Evolutionary conservation across 1,284 basidiomycete genomes (phyloP), one percentile per base, ranked within the genome.

Genomic region (Cryptococcus amylolentus): DNA sequence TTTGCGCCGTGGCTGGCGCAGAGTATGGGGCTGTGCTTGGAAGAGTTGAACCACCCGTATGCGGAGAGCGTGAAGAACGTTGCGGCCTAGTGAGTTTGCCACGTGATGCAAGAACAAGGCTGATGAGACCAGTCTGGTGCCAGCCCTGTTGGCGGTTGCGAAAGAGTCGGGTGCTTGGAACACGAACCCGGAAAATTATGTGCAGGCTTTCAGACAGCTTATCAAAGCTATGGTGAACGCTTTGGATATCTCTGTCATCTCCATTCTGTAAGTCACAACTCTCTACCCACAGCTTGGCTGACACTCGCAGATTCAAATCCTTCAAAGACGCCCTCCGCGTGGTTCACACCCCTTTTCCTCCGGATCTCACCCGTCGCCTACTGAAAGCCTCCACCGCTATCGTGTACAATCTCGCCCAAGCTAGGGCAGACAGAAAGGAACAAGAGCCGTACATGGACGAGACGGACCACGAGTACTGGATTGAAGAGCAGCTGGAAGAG

Each of bases 11-110:
- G 87, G 66, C 78, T 91, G 1, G 71, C 82, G 9, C 84, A 86
- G 66, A 82, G 81, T 10, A 81, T 92, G 38, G 85, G 88, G 68
- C 81, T 91, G 18, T 83, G 86, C 3, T 73, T 92, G 2, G 87
- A 86, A 0, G 84, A 83, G 0, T 70, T 92, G 52, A 78, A 82
- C 42, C 91, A 88, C 63, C 84, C 84, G 63, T 88, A 89, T 74
- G 88, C 90, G 57, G 88, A 91, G 56, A 88, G 88, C 2, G 89
- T 92, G 0, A 75, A 88, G 31, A 89, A 91, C 61, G 57, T 88
- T 0, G 84, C 83, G 61, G 85, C 86, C 0, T 80, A 87, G 87
- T 88, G 65, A 60, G 84, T 80, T 23, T 23, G 23, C 23, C 23
- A 23, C 16, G 23, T n/a, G 20, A 42, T 12, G 44, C 2, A 44